phyloP scores from a whole-genome alignment of 208 protist species.

The Acanthamoeba comandoni region DNA sequence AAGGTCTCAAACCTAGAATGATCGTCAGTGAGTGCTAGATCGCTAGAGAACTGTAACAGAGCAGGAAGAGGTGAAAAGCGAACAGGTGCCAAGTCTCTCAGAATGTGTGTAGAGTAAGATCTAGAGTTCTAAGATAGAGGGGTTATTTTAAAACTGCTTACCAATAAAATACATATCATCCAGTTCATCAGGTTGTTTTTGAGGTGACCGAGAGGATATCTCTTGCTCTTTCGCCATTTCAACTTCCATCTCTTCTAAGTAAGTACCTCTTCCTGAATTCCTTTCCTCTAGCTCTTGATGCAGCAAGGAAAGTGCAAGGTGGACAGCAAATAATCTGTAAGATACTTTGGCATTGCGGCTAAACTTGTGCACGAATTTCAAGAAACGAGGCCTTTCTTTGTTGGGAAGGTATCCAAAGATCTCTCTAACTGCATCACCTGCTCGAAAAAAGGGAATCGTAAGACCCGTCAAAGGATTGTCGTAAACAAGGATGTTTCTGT shows the following conservation, averaged over 20 bases:
- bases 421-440: constrained; percentile 14
- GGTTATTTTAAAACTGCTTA: too few relatives aligned
- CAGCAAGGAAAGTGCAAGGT: constrained; percentile 23
- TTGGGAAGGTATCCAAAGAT: constrained; percentile 58
- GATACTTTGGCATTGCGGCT: constrained; percentile 56
- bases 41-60: not conserved
- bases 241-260: constrained; percentile 39
- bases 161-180: too few relatives aligned
- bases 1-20: constrained; percentile 2
- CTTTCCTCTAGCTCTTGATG: constrained; percentile 44
- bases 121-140: too few relatives aligned
- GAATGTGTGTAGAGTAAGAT: too few relatives aligned
- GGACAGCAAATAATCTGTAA: constrained; percentile 61
- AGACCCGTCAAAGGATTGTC: not conserved
- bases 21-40: not conserved
- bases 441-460: not conserved
- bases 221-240: not conserved
- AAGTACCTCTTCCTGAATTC: constrained; percentile 24
- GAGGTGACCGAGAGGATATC: not conserved
- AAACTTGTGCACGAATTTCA: constrained; percentile 49
- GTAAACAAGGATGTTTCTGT: too few relatives aligned
- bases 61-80: too few relatives aligned
- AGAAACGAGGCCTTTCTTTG: constrained; percentile 58
- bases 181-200: too few relatives aligned
- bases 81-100: too few relatives aligned